Evolutionary conservation across 1,284 basidiomycete genomes (phyloP).

Genomic region (Thecaphora thlaspeos): DNA sequence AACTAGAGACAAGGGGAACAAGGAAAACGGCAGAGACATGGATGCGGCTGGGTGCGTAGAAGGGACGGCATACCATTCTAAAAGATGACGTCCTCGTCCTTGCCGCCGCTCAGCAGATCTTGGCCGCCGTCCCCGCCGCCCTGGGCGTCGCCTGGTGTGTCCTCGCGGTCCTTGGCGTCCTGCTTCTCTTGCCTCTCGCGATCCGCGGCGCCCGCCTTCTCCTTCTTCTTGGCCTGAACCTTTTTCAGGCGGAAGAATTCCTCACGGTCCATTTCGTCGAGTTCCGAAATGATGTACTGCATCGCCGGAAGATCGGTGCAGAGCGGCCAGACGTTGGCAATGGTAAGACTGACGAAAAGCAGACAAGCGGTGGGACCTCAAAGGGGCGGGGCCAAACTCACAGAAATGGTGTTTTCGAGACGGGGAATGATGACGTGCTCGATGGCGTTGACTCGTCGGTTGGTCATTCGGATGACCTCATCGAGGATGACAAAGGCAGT

Average conservation of each 20-base stretch:
- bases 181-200: constrained; percentile 6
- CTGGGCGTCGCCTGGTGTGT: constrained; percentile 5
- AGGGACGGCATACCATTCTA: constrained; percentile 4
- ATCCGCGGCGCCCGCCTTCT: constrained; percentile 32
- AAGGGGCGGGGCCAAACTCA: constrained; percentile 1
- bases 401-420: constrained; percentile 91
- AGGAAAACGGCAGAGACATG: constrained; percentile 1
- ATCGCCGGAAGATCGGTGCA: background rate
- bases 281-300: constrained; percentile 54
- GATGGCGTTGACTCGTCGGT: constrained; percentile 96
- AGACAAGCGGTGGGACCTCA: background rate
- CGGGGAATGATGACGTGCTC: constrained; percentile 96
- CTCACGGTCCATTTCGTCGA: constrained; percentile 57
- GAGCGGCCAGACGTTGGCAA: no score
- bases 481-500: constrained; percentile 98
- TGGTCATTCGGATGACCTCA: constrained; percentile 97
- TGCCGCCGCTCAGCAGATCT: constrained; percentile 49
- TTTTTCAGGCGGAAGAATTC: constrained; percentile 58
- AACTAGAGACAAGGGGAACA: no score
- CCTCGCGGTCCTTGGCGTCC: constrained; percentile 4
- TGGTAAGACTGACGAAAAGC: no score
- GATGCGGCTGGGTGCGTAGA: background rate
- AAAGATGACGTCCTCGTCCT: constrained; percentile 57
- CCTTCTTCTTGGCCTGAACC: constrained; percentile 54
- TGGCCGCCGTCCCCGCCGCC: constrained; percentile 7